Evolutionary conservation across 768 basidiomycete species (phyloP).

Genomic region (Boletus rex-veris): DNA sequence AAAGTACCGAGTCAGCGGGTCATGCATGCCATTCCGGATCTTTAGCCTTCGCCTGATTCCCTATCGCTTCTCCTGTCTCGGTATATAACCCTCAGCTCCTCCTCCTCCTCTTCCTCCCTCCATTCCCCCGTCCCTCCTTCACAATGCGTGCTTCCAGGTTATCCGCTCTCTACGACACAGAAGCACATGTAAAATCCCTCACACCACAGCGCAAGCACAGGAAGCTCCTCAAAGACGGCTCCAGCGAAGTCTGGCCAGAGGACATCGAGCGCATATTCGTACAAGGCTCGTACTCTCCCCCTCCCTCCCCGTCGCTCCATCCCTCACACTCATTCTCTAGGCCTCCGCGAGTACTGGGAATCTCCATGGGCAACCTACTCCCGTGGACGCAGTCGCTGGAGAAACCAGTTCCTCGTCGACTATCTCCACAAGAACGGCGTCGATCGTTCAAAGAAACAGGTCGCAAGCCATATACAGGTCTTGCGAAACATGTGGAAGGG

Average conservation of each 20-base stretch:
- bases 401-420: conserved; percentile 84
- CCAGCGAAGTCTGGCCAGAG: conserved; percentile 80
- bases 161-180: conserved; percentile 19
- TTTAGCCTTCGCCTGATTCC: conserved; percentile 32
- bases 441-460: conserved; percentile 79
- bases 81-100: conserved; percentile 31
- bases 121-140: conserved; percentile 7
- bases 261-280: conserved; percentile 74
- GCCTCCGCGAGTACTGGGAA: conserved; percentile 74
- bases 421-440: conserved; percentile 69
- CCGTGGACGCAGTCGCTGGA: conserved; percentile 74
- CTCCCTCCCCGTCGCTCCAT: neutral
- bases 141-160: conserved; percentile 26
- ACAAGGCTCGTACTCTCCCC: conserved; percentile 44
- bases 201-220: conserved; percentile 80
- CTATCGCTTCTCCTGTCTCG: conserved; percentile 5
- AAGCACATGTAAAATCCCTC: conserved; percentile 21
- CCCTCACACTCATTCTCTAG: conserved; percentile 33
- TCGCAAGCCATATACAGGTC: conserved; percentile 86
- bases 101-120: conserved; percentile 5
- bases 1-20: conserved; percentile 23
- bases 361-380: conserved; percentile 80
- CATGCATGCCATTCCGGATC: conserved; percentile 43
- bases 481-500: conserved; percentile 88
- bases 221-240: conserved; percentile 81